Percentiles rank a stretch among this genome's conserved stretches.
Evolutionary conservation across 2,329 filamentous ascomycete genomes (phyloP).

Genomic region (Cylindrodendrum hubeiense): DNA sequence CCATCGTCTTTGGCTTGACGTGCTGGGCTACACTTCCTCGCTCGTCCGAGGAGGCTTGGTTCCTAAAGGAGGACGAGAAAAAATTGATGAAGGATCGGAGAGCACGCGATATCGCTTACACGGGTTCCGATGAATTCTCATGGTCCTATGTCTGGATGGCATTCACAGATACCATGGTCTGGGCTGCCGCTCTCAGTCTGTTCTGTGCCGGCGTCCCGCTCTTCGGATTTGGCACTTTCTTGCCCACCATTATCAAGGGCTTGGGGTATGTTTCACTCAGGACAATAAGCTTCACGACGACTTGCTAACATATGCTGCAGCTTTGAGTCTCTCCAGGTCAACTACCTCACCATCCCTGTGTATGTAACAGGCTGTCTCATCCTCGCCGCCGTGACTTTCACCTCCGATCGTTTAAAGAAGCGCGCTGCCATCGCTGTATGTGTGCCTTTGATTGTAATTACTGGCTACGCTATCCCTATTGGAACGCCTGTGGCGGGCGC

Average conservation of each 20-base stretch:
- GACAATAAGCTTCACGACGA: background rate
- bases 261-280: conserved; percentile 3
- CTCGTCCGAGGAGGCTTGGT: conserved; percentile 55
- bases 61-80: conserved; percentile 54
- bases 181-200: conserved; percentile 4
- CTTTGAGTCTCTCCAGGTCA: conserved; percentile 37
- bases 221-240: conserved; percentile 26
- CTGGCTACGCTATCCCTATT: conserved; percentile 50
- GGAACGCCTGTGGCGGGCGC: conserved; percentile 43
- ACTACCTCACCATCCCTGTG: conserved; percentile 52
- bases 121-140: conserved; percentile 1
- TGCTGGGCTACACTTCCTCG: conserved; percentile 34
- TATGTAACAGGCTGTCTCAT: conserved; percentile 46
- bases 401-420: conserved; percentile 48
- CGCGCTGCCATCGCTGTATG: conserved; percentile 47
- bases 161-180: conserved; percentile 10
- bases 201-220: conserved; percentile 18
- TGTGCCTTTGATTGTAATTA: conserved; percentile 44
- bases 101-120: conserved; percentile 8
- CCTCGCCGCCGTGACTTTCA: conserved; percentile 39
- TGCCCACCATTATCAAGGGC: conserved; percentile 24
- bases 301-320: background rate
- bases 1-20: conserved; percentile 24
- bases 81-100: conserved; percentile 7
- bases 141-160: conserved; percentile 18